Evolutionary conservation across 345 rosid species (phyloP).

Genomic region (Salix arbutifolia): DNA sequence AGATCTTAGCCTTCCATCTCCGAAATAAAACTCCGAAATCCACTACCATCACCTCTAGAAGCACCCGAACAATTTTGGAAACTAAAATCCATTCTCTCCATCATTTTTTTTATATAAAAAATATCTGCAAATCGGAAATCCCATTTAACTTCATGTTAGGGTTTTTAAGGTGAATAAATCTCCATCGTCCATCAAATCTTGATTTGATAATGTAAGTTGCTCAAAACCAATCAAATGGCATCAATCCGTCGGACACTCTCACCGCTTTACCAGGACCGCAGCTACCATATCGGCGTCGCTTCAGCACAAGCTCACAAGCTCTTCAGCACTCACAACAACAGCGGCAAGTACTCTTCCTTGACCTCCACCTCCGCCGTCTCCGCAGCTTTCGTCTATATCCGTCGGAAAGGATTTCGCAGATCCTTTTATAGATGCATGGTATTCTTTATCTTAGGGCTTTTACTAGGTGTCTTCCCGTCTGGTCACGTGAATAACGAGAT

Average conservation of each 20-base stretch:
- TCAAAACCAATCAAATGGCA: constrained; percentile 44
- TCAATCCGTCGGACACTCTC: constrained; percentile 91
- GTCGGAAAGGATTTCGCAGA: constrained; percentile 48
- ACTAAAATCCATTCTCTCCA: too few species aligned
- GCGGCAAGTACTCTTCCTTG: constrained; percentile 39
- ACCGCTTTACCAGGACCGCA: constrained; percentile 61
- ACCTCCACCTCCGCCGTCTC: constrained; percentile 19
- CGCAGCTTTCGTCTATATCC: constrained; percentile 27
- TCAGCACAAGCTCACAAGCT: constrained; percentile 20
- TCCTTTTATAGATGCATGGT: constrained; percentile 55
- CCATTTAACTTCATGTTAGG: not conserved
- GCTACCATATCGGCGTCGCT: constrained; percentile 21
- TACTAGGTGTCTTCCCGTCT: constrained; percentile 58
- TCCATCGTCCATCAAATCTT: not conserved
- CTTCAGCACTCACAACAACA: constrained; percentile 15
- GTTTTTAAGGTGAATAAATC: not conserved
- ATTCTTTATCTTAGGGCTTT: constrained; percentile 60
- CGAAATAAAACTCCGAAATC: too few species aligned
- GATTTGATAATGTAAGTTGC: constrained; percentile 25
- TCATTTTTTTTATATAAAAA: too few species aligned
- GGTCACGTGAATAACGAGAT: constrained; percentile 50
- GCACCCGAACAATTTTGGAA: too few species aligned
- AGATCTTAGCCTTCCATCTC: too few species aligned
- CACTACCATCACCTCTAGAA: too few species aligned
- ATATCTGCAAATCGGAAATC: too few species aligned